Percentiles rank a stretch among this genome's conserved stretches.
phyloP scores from a whole-genome alignment of 1,284 basidiomycete genomes.

The Mycena citricolor region DNA sequence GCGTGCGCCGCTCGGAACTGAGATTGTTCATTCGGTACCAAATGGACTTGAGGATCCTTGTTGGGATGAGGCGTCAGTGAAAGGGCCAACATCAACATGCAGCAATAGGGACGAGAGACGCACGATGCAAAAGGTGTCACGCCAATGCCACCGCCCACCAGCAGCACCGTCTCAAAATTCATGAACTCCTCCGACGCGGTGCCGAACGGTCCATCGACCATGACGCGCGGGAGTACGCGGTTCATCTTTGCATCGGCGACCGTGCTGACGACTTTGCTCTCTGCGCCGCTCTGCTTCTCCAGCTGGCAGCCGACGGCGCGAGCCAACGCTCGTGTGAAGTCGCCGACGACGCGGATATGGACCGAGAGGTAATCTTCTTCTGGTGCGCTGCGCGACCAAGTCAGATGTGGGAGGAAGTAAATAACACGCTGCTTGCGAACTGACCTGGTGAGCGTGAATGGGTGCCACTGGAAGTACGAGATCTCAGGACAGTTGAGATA shows the following conservation, averaged over 20 bases:
- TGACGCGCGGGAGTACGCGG: slow-evolving; percentile 77
- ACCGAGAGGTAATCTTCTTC: slow-evolving; percentile 90
- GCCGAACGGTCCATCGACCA: slow-evolving; percentile 89
- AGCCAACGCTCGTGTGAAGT: slow-evolving; percentile 79
- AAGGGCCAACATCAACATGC: slow-evolving; percentile 1
- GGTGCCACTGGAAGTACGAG: slow-evolving; percentile 92
- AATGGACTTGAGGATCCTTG: slow-evolving; percentile 82
- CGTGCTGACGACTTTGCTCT: slow-evolving; percentile 57
- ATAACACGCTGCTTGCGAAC: slow-evolving; percentile 15
- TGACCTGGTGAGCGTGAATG: slow-evolving; percentile 85
- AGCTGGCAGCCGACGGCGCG: slow-evolving; percentile 81
- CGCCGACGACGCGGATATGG: slow-evolving; percentile 83
- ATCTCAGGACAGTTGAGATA: slow-evolving; percentile 84
- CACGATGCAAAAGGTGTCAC: slow-evolving; percentile 90
- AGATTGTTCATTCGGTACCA: slow-evolving; percentile 92
- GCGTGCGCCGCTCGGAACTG: slow-evolving; percentile 67
- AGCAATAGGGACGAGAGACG: slow-evolving; percentile 35
- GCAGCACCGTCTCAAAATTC: slow-evolving; percentile 80
- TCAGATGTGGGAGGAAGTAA: neutral
- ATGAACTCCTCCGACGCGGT: slow-evolving; percentile 84
- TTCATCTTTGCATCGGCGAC: slow-evolving; percentile 54
- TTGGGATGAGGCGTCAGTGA: slow-evolving; percentile 2
- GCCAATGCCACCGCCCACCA: slow-evolving; percentile 89
- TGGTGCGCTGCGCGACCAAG: slow-evolving; percentile 60
- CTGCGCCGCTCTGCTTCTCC: slow-evolving; percentile 48